Base-by-base conservation (phyloP, 306 rosid species). In the Ormosia emarginata region DNA sequence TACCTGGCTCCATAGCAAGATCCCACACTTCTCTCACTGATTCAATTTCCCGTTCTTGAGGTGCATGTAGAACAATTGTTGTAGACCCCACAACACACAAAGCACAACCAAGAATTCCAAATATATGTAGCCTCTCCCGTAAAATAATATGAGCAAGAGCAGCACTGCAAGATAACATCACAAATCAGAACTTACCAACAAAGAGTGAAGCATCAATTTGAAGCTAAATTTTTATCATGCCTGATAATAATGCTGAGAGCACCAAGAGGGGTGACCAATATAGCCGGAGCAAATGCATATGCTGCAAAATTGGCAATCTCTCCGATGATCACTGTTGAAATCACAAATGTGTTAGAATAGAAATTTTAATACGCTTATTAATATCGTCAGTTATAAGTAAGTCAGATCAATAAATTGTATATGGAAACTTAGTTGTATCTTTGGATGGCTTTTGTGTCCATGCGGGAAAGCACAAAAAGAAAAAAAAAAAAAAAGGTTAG, bases 1-100 rank as follows among this genome's bases (percentile, higher is more conserved):
- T 86, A 96, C 99, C 99, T 81, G 98, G 99, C 56, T 96, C 99
- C 99, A 96, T 96, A 57, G 99, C 99, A 90, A 96, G 96, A 87
- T 86, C 94, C 99, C 99, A 96, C 40, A 96, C 99, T 91, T 96
- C 94, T 32, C 70, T 78, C 76, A 96, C 99, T 24, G 99, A 96
- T 78, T 91, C 93, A 82, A 96, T 96, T 86, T 71, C 89, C 67
- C 93, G 91, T 84, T 96, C 98, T 86, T 90, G 98, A 80, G 98
- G 99, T 68, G 99, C 99, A 86, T 96, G 99, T 41, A 96, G 85
- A 85, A 96, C 99, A 90, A 93, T 93, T 56, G 99, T 91, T 36
- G 94, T 96, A 46, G 99, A 96, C 72, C 99, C 99, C 89, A 96
- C 99, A 83, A 93, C 99, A 90, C 99, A 96, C 43, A 96, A 80